Evolutionary conservation across 257 asterid genomes (phyloP), one percentile per base, ranked within the genome.

Genomic region (Plantago ovata): DNA sequence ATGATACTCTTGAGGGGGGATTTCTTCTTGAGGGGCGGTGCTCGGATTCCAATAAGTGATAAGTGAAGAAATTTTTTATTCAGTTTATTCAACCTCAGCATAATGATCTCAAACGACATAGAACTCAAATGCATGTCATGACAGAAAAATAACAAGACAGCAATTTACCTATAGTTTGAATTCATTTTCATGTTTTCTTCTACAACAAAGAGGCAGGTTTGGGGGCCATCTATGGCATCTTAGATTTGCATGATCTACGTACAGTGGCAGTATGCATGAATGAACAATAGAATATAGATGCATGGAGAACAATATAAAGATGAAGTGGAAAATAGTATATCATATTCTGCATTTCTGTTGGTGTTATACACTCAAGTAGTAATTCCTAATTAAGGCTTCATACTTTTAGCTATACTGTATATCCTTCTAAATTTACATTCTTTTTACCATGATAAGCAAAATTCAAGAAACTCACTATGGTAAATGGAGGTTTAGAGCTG

Each of bases 401-500:
- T 15, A 15, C 16, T 50, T 22, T 4, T 5, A 11, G 38, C 12
- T 21, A 13, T 13, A 48, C 32, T 19, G 10, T 3, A 49, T 49
- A 18, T 49, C 11, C 12, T 49, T 21, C 36, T 11, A 22, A 1
- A 50, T 11, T 22, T 12, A 22, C 56, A 20, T 50, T 36, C 38
- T 22, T 50, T 20, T 14, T 20, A 22, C 8, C 56, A 22, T 36
- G 3, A 10, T 20, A 16, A 39, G 62, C 14, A 65, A 6, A 50
- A 43, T 42, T 58, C 66, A 56, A 67, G 69, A 68, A 80, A 78
- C 96, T 92, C 82, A 88, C 98, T 48, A 92, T 92, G 38, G 73
- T 79, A 73, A 84, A 92, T 19, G 98, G 73, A 10, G 92, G 92
- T 58, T 92, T 92, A 52, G 90, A 70, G 86, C 96, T 92, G 58